Conservation (phyloP, 192 early-diverging fungal genomes). For the Coemansia sp. region DNA sequence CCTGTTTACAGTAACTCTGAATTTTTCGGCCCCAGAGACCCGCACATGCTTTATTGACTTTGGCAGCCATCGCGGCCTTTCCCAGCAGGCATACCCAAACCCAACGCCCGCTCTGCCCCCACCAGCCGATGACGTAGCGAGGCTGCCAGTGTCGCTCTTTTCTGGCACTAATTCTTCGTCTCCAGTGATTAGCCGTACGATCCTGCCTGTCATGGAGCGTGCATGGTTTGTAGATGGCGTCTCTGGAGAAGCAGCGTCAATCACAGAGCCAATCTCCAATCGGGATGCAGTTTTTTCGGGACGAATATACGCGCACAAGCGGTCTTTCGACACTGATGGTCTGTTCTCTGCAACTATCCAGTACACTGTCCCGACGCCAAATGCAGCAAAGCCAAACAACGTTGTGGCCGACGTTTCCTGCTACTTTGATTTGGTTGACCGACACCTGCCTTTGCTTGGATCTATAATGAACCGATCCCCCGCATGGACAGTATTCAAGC, state of each 20-base stretch:
- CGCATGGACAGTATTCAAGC: constrained; percentile 36
- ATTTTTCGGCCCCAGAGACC: constrained; percentile 42
- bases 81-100: constrained; percentile 46
- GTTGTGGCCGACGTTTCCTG: constrained; percentile 40
- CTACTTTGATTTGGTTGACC: constrained; percentile 45
- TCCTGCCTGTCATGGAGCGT: constrained; percentile 46
- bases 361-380: constrained; percentile 28
- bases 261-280: constrained; percentile 22
- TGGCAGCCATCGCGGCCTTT: constrained; percentile 37
- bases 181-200: constrained; percentile 26
- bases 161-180: neutral
- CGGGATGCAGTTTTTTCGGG: constrained; percentile 35
- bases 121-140: neutral
- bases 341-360: constrained; percentile 31
- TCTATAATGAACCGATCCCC: constrained; percentile 31
- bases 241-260: constrained; percentile 13
- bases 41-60: constrained; percentile 54
- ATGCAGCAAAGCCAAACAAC: constrained; percentile 16
- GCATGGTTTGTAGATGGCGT: constrained; percentile 26
- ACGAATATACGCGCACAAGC: constrained; percentile 46
- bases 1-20: constrained; percentile 31
- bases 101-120: constrained; percentile 37
- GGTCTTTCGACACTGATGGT: constrained; percentile 20
- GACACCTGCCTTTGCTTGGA: constrained; percentile 37
- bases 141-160: neutral